phyloP scores from a whole-genome alignment of 352 stramenopile species.

The Discostella stelligera region DNA sequence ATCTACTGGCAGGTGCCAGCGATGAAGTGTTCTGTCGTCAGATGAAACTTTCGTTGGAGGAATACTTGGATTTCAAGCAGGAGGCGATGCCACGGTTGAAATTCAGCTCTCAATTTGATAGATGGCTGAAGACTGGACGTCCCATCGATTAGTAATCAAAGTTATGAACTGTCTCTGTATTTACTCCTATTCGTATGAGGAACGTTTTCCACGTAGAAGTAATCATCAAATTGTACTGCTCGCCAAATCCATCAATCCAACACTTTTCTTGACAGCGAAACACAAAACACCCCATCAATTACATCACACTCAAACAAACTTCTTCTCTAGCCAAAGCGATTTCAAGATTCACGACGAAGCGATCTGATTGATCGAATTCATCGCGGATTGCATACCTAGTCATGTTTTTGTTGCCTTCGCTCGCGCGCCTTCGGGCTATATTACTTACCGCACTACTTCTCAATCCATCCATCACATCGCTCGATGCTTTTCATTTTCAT shows the following conservation, averaged over 20 bases:
- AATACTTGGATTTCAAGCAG: slow-evolving; percentile 63
- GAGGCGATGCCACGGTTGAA: slow-evolving; percentile 66
- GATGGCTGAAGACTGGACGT: slow-evolving; percentile 72
- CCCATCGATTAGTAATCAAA: slow-evolving; percentile 49
- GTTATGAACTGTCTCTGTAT: no score
- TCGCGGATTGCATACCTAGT: neutral
- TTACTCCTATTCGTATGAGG: no score
- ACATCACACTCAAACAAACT: no score
- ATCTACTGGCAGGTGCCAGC: slow-evolving; percentile 64
- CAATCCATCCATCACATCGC: neutral
- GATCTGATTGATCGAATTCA: neutral
- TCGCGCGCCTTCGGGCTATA: neutral
- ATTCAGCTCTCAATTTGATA: slow-evolving; percentile 76
- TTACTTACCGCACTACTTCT: neutral
- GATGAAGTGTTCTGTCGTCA: slow-evolving; percentile 68
- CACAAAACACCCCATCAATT: no score
- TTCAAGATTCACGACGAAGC: neutral
- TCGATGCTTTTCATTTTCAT: neutral
- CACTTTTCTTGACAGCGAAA: no score
- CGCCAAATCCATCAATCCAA: no score
- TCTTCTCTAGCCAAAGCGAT: no score
- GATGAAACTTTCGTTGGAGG: slow-evolving; percentile 45
- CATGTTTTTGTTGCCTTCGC: neutral
- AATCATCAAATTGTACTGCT: no score
- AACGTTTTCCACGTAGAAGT: no score